These are phyloP conservation scores for Carallia pectinifolia DNA, from an alignment of 345 rosid genomes.

Conservation along the genomic window DNA sequence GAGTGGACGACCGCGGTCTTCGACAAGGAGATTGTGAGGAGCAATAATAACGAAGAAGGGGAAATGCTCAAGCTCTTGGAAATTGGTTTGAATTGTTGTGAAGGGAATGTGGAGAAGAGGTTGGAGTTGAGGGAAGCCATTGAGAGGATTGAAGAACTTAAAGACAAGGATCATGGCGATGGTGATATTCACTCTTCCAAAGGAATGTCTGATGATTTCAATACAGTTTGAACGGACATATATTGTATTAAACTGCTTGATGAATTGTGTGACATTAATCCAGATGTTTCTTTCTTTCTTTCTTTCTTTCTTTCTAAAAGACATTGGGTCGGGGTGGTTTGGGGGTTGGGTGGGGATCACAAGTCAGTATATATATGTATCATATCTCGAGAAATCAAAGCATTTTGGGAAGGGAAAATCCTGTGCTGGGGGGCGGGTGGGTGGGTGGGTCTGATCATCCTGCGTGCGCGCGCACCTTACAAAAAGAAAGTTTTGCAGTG, in stretches of 20 bases:
- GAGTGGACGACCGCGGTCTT: constrained; percentile 37
- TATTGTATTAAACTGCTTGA: too few species aligned
- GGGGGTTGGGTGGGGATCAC: not conserved
- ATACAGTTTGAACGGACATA: too few species aligned
- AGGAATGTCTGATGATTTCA: constrained; percentile 38
- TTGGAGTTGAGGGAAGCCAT: constrained; percentile 67
- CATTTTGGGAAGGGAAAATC: too few species aligned
- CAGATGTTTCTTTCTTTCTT: too few species aligned
- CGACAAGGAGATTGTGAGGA: constrained; percentile 52
- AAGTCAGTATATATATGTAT: too few species aligned
- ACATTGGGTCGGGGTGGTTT: not conserved
- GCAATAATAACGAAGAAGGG: constrained; percentile 25
- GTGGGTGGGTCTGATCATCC: too few species aligned
- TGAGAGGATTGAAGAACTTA: constrained; percentile 57
- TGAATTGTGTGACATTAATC: too few species aligned
- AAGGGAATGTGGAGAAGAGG: constrained; percentile 66
- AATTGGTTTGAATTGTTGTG: constrained; percentile 67
- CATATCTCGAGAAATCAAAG: too few species aligned
- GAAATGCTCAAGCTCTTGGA: constrained; percentile 56
- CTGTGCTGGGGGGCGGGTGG: too few species aligned
- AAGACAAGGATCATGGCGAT: constrained; percentile 28
- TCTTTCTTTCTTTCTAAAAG: too few species aligned
- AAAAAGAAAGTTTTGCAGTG: too few species aligned
- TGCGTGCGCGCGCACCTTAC: too few species aligned
- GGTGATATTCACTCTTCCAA: constrained; percentile 60